Base-by-base conservation (phyloP, 148 eudicot species). In the Persicaria tinctoria region DNA sequence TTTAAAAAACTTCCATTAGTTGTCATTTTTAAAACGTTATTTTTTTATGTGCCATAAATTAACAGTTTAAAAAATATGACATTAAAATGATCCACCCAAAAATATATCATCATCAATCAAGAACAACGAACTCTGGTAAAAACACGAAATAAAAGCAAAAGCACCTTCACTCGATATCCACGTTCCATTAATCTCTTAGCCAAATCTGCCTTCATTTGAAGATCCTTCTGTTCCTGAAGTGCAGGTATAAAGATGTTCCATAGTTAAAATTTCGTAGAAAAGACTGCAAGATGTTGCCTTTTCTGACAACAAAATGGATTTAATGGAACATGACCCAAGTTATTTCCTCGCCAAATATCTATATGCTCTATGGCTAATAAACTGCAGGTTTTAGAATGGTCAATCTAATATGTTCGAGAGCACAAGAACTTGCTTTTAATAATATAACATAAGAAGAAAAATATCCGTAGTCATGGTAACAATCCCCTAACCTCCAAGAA, bases 161-260 rank as follows among this genome's bases (percentile, higher is more conserved):
- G 74, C 82, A 93, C 98, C 98, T 86, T 89, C 78, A 93, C 92
- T 55, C 98, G 89, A 83, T 89, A 86, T 70, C 98, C 98, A 59
- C 84, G 86, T 41, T 90, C 98, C 87, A 87, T 80, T 78, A 90
- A 72, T 82, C 90, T 83, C 83, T 84, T 91, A 46, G 79, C 82
- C 45, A 59, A 69, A 64, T 91, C 86, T 80, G 89, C 93, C 87
- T 93, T 93, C 64, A 85, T 86, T 76, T 90, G 69, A 76, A 93
- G 84, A 84, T 93, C 98, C 64, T 90, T 87, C 64, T 77, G 75
- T 76, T 86, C 89, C 98, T 93, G 85, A 50, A 75, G 80, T 44
- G 76, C 51, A 73, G 41, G 8, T 2, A 9, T 4, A 13, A 60
- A 60, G 10, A 9, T 60, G 68, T 60, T 60, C 47, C 46, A 32